Evolutionary conservation across 202 grass and related monocot species (phyloP).

Genomic region (Dendrocalamus latiflorus): DNA sequence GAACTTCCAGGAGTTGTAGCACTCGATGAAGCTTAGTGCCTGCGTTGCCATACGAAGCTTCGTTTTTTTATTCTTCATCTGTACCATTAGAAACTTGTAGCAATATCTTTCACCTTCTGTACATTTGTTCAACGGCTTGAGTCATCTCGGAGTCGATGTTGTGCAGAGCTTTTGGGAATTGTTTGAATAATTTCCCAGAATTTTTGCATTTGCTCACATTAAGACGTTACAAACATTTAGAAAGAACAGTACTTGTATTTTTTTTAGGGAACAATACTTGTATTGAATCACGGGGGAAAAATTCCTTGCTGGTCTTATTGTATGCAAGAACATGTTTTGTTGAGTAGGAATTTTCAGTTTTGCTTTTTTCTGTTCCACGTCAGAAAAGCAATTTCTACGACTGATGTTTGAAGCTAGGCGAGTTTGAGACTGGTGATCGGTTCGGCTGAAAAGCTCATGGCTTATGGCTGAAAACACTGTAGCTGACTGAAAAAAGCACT

Average conservation of each 20-base stretch:
- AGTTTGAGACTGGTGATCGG: not conserved
- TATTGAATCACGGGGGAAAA: not conserved
- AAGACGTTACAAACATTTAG: not conserved
- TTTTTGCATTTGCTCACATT: not conserved
- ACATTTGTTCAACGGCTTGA: conserved; percentile 4
- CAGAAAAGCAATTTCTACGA: not conserved
- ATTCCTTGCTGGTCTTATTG: not conserved
- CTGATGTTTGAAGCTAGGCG: not conserved
- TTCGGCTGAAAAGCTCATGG: too few relatives aligned
- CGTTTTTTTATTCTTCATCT: conserved; percentile 18
- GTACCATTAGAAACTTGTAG: not conserved
- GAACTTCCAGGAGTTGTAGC: conserved; percentile 86
- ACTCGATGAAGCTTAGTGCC: conserved; percentile 47
- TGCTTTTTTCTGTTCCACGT: not conserved
- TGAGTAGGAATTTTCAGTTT: not conserved
- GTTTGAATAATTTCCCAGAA: conserved; percentile 16
- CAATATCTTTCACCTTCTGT: not conserved
- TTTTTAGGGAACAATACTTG: too few relatives aligned
- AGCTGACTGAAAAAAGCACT: too few relatives aligned
- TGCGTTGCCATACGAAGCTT: conserved; percentile 44
- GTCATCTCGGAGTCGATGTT: not conserved
- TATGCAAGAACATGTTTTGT: not conserved
- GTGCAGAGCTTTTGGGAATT: conserved; percentile 34
- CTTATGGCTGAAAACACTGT: too few relatives aligned
- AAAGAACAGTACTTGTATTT: not conserved